phyloP scores from a whole-genome alignment of 768 basidiomycete genomes.

The Leucosporidium yakuticum region DNA sequence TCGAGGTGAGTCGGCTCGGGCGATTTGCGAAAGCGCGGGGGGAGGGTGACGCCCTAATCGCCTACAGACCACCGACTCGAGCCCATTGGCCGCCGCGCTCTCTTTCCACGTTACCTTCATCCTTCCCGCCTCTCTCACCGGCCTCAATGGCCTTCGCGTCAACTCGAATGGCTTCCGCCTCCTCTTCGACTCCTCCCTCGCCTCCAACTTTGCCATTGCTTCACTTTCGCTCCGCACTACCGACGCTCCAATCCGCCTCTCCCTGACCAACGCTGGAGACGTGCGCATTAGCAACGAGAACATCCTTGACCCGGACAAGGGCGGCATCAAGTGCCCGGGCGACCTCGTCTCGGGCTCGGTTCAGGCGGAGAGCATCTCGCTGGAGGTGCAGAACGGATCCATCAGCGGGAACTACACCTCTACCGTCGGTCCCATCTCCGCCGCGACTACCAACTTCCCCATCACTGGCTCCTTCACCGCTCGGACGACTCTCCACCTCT shows the following conservation, averaged over 20 bases:
- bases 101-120: too few relatives aligned
- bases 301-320: slow-evolving; percentile 6
- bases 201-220: too few relatives aligned
- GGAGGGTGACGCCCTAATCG: too few relatives aligned
- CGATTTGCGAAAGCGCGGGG: too few relatives aligned
- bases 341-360: slow-evolving; percentile 5
- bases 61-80: too few relatives aligned
- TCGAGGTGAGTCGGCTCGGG: too few relatives aligned
- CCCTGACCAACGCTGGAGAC: background rate
- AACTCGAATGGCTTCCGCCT: too few relatives aligned
- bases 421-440: background rate
- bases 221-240: background rate
- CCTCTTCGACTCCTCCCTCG: too few relatives aligned
- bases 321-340: background rate
- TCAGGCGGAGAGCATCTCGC: background rate
- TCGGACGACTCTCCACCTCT: background rate
- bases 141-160: too few relatives aligned
- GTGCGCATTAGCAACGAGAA: background rate
- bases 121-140: too few relatives aligned
- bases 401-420: background rate
- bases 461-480: background rate
- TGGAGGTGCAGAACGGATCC: slow-evolving; percentile 6
- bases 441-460: background rate
- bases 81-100: too few relatives aligned
- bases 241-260: slow-evolving; percentile 7